Evolutionary conservation across 2,329 filamentous ascomycete species (phyloP), one percentile per base, ranked within the genome.

Genomic region (Aspergillus vadensis): DNA sequence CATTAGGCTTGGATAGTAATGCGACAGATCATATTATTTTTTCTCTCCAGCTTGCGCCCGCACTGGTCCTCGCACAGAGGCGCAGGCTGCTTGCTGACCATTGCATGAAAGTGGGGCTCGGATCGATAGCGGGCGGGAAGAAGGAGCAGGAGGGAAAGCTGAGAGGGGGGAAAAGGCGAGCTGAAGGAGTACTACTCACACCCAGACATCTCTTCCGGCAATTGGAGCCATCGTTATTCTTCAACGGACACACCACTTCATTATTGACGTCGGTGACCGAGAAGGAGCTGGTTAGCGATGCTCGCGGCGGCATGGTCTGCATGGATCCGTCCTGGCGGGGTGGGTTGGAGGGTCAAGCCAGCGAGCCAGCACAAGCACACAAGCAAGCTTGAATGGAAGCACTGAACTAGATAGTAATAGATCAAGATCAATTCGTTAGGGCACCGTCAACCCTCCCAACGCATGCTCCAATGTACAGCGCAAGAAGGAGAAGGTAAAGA

Each of bases 181-280:
- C 17, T 30, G 36, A 51, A 36, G 43, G 23, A 41, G 62, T 17
- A 65, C 63, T 65, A 95, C 93, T 92, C 85, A 98, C 95, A 80
- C 95, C 95, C 75, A 96, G 89, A 82, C 95, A 99, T 83, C 94
- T 87, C 83, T 99, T 99, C 77, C 94, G 89, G 83, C 95, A 99
- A 81, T 89, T 92, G 69, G 93, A 97, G 77, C 92, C 91, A 86
- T 99, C 95, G 75, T 97, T 93, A 76, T 97, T 97, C 74, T 88
- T 88, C 78, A 99, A 83, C 69, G 95, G 95, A 80, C 95, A 99
- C 74, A 97, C 91, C 75, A 99, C 95, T 81, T 98, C 94, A 78
- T 96, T 96, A 79, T 91, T 94, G 77, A 90, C 86, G 83, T 97
- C 92, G 52, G 91, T 91, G 72, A 96, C 91, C 68, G 92, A 93